These are phyloP conservation scores for Aspergillus sp. DNA, from an alignment of 2,329 filamentous ascomycete genomes.

Conservation along the genomic window DNA sequence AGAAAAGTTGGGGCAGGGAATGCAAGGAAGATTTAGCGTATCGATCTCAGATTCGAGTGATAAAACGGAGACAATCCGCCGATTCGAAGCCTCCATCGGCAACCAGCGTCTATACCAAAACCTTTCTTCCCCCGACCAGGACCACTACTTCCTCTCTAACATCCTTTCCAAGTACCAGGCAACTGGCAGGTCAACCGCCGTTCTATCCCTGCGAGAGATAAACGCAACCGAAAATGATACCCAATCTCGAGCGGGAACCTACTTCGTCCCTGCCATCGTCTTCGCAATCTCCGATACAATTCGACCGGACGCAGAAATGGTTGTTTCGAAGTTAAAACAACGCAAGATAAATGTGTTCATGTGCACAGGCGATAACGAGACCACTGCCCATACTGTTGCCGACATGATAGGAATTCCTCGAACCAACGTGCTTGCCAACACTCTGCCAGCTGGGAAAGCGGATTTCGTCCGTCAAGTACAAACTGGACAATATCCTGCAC, in stretches of 20 bases:
- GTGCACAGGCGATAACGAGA: slow-evolving; percentile 87
- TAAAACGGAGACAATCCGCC: slow-evolving; percentile 16
- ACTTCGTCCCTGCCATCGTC: slow-evolving; percentile 56
- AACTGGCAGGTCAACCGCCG: slow-evolving; percentile 45
- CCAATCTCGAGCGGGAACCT: slow-evolving; percentile 1
- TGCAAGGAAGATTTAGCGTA: slow-evolving; percentile 53
- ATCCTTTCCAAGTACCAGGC: slow-evolving; percentile 41
- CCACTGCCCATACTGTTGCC: slow-evolving; percentile 79
- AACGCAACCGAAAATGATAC: slow-evolving; percentile 6
- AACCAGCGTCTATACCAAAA: slow-evolving; percentile 54
- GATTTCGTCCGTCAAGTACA: slow-evolving; percentile 43
- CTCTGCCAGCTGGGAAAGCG: slow-evolving; percentile 78
- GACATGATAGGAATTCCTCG: slow-evolving; percentile 70
- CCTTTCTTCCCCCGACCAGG: slow-evolving; percentile 28
- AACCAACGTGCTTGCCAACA: slow-evolving; percentile 78
- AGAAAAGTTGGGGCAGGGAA: slow-evolving; percentile 58
- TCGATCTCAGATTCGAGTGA: slow-evolving; percentile 17
- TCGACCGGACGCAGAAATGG: slow-evolving; percentile 66
- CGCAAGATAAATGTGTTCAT: slow-evolving; percentile 79
- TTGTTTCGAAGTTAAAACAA: slow-evolving; percentile 64
- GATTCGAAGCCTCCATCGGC: slow-evolving; percentile 55
- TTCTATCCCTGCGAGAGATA: slow-evolving; percentile 40
- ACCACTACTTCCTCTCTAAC: slow-evolving; percentile 35
- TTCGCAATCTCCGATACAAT: slow-evolving; percentile 81
- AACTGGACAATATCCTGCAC: slow-evolving; percentile 14